phyloP scores from a whole-genome alignment of 1,284 basidiomycete species.

The Porogramme epimiltina region DNA sequence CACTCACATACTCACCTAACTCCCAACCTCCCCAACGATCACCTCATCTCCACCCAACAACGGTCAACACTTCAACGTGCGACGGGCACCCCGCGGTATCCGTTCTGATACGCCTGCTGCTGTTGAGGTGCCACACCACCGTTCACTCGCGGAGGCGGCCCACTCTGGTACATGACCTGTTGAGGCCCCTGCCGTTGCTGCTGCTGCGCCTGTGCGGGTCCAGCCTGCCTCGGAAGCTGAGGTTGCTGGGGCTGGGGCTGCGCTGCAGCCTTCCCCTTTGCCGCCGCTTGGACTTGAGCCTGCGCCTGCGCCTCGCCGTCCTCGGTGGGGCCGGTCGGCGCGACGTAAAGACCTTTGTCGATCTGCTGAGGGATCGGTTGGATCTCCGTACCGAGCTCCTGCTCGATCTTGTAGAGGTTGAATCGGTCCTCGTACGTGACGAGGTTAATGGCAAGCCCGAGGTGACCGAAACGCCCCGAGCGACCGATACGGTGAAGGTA shows the following conservation, averaged over 20 bases:
- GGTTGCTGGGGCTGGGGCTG: conserved; percentile 17
- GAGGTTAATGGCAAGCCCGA: conserved; percentile 96
- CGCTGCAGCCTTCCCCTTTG: conserved; percentile 16
- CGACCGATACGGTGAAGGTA: conserved; percentile 98
- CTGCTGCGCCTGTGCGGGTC: conserved; percentile 17
- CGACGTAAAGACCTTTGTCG: conserved; percentile 92
- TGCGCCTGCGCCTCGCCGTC: conserved; percentile 30
- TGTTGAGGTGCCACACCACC: conserved; percentile 27
- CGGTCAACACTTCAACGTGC: conserved; percentile 28
- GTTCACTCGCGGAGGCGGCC: conserved; percentile 29
- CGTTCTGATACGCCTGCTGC: conserved; percentile 27
- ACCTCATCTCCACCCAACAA: background rate
- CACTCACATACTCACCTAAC: background rate
- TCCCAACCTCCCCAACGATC: too few relatives aligned
- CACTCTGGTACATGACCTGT: conserved; percentile 35
- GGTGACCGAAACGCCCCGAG: conserved; percentile 95
- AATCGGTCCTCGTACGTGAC: conserved; percentile 97
- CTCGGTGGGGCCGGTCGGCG: conserved; percentile 60
- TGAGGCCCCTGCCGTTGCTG: conserved; percentile 18
- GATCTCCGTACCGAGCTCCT: conserved; percentile 98
- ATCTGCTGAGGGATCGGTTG: conserved; percentile 92
- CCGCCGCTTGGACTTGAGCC: conserved; percentile 10
- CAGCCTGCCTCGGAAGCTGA: conserved; percentile 13
- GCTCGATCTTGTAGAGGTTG: conserved; percentile 97
- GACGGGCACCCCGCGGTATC: conserved; percentile 34